Conservation (phyloP, 2,329 filamentous ascomycete species). For the Sclerotiophoma versabilis region DNA sequence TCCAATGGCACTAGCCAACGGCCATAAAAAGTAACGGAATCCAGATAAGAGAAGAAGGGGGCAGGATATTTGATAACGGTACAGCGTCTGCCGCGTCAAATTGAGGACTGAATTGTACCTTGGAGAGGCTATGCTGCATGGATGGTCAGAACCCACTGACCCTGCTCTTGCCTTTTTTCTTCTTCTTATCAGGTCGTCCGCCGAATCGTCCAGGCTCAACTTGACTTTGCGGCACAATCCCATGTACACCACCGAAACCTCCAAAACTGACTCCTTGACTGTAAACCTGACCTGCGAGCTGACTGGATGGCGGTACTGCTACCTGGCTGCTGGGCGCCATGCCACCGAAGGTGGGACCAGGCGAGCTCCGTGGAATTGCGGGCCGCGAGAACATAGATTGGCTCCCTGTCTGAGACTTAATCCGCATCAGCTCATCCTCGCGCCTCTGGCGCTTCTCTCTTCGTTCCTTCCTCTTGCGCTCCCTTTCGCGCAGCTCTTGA, state of each 20-base stretch:
- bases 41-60: not conserved
- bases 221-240: slow-evolving; percentile 36
- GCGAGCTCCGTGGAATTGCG: slow-evolving; percentile 33
- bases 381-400: slow-evolving; percentile 32
- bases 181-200: slow-evolving; percentile 42
- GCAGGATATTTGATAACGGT: too few relatives aligned
- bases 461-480: slow-evolving; percentile 50
- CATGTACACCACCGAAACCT: slow-evolving; percentile 13
- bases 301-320: slow-evolving; percentile 19
- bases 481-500: slow-evolving; percentile 47
- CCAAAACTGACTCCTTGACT: slow-evolving; percentile 9
- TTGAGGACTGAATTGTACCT: not conserved
- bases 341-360: slow-evolving; percentile 31
- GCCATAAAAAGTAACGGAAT: not conserved
- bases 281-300: slow-evolving; percentile 18
- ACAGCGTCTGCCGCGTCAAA: not conserved
- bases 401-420: slow-evolving; percentile 24
- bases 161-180: slow-evolving; percentile 45
- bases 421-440: slow-evolving; percentile 42
- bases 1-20: not conserved
- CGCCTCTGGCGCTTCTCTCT: slow-evolving; percentile 51
- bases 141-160: slow-evolving; percentile 39
- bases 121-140: too few relatives aligned
- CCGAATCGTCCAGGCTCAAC: slow-evolving; percentile 46
- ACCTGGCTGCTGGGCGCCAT: slow-evolving; percentile 37